Percentiles rank a stretch among this genome's conserved stretches.
Conservation (phyloP, 108 stramenopile genomes). For the Nitzschia sp. region DNA sequence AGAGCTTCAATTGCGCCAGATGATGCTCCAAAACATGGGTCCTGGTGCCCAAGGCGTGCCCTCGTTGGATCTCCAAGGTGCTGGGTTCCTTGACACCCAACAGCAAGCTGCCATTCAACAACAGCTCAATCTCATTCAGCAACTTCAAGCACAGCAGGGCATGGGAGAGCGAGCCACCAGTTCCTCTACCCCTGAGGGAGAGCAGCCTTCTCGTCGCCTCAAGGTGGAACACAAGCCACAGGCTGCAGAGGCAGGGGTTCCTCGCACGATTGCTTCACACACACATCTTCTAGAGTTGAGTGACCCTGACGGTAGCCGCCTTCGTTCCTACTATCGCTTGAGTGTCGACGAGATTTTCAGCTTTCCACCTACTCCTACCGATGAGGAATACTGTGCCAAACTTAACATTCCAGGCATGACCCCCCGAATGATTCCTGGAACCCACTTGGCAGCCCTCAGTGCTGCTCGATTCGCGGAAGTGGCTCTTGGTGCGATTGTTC, state of each 20-base stretch:
- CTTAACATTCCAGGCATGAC: constrained; percentile 51
- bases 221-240: constrained; percentile 27
- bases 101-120: constrained; percentile 46
- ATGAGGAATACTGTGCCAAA: constrained; percentile 67
- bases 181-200: not conserved
- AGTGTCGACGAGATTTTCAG: constrained; percentile 68
- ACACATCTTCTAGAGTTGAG: constrained; percentile 59
- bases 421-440: constrained; percentile 52
- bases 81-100: constrained; percentile 7
- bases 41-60: constrained; percentile 18
- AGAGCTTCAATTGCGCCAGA: constrained; percentile 40
- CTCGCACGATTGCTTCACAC: constrained; percentile 52
- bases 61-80: constrained; percentile 26
- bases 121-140: constrained; percentile 46
- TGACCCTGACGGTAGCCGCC: constrained; percentile 60
- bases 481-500: constrained; percentile 78
- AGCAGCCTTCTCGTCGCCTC: constrained; percentile 37
- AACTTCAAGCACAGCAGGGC: constrained; percentile 53
- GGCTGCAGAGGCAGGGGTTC: constrained; percentile 34
- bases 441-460: constrained; percentile 69
- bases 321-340: constrained; percentile 69
- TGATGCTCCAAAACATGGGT: constrained; percentile 36
- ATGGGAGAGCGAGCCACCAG: constrained; percentile 28
- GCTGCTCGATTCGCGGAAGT: constrained; percentile 84
- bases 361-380: constrained; percentile 73